Base-by-base conservation (phyloP, 176 grass and related monocot genomes). In the Aegilops tauschii region DNA sequence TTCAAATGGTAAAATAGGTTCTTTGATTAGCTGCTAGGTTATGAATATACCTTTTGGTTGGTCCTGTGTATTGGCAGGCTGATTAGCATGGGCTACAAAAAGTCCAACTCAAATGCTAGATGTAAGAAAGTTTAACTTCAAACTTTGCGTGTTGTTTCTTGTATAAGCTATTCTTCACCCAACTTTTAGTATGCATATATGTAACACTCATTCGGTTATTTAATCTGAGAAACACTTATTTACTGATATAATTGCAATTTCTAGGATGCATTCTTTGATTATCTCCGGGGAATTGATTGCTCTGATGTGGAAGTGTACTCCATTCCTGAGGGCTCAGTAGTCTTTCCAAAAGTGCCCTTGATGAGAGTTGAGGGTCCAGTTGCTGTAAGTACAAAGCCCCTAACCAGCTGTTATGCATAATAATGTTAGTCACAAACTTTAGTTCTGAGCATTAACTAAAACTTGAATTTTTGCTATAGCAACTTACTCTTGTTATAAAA, bases 331-430 rank as follows among this genome's bases (percentile, higher is more conserved):
- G 97, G 97, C 54, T 99, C 94, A 69, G 92, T 99, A 81, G 97
- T 99, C 84, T 96, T 99, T 83, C 94, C 97, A 47, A 99, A 99
- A 82, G 87, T 99, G 3, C 97, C 97, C 54, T 93, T 99, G 77
- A 96, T 96, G 71, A 90, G 92, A 81, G 20, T 99, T 82, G 94
- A 99, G 88, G 97, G 97, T 81, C 92, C 97, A 5, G 97, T 99
- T 79, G 92, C 94, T 84, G 97, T 99, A 91, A 94, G 97, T 99
- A 72, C 20, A 74, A 70, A 77, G 50, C 27, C 79, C 74, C 32
- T 73, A 23, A 85, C 37, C 12, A 47, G 36, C 69, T 88, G 45
- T 79, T 70, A 36, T 90, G 39, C 52, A 16, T 66, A 59, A 37
- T 72, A 68, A 42, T 85, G 32, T 83, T 16, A 9, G 68, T 59